Conservation (phyloP, 2,329 filamentous ascomycete species). For the Xylaria sp. region DNA sequence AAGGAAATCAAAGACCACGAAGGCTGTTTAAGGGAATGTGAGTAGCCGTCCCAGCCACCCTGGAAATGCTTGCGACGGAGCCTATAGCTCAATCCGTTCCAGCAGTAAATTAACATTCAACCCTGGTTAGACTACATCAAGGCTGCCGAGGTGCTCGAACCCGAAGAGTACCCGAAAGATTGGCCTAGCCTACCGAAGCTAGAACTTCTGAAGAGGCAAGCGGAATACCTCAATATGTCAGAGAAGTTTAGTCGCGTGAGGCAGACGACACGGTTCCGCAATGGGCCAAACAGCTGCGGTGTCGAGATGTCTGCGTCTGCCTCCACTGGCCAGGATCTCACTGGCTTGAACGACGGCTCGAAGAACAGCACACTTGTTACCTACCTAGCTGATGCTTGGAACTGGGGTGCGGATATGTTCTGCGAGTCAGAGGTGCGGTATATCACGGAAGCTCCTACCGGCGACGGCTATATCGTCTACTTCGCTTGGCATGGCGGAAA, state of each 20-base stretch:
- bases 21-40: conserved; percentile 61
- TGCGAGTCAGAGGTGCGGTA: conserved; percentile 75
- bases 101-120: conserved; percentile 19
- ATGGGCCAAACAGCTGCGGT: conserved; percentile 71
- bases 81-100: not conserved
- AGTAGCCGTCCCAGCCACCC: conserved; percentile 43
- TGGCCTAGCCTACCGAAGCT: conserved; percentile 70
- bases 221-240: conserved; percentile 60
- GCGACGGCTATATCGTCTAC: conserved; percentile 70
- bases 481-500: conserved; percentile 73
- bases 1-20: conserved; percentile 62
- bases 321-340: conserved; percentile 70
- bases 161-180: conserved; percentile 66
- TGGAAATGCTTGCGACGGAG: not conserved
- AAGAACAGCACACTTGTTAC: conserved; percentile 75
- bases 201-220: conserved; percentile 67
- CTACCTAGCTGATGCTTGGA: conserved; percentile 76
- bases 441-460: conserved; percentile 63
- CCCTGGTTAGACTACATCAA: conserved; percentile 64
- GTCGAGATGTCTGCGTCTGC: conserved; percentile 71
- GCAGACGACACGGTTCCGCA: conserved; percentile 72
- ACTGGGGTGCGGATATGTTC: conserved; percentile 78
- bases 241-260: conserved; percentile 66
- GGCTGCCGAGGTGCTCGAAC: conserved; percentile 68
- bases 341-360: conserved; percentile 74